Percentiles rank a stretch among this genome's conserved stretches.
phyloP scores from a whole-genome alignment of 148 eudicot genomes.

The Dysphania ambrosioides region DNA sequence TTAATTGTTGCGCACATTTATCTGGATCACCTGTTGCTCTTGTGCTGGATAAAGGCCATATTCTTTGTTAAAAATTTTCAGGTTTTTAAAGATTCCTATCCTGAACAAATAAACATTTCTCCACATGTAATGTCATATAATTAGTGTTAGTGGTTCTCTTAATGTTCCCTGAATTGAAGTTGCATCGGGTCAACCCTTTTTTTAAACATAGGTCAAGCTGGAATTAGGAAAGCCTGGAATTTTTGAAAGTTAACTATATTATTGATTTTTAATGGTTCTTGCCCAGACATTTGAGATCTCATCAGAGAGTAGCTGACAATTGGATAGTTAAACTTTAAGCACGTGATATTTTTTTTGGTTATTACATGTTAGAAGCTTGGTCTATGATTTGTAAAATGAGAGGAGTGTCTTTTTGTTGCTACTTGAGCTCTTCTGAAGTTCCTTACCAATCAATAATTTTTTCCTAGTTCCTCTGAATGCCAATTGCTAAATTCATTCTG shows the following conservation, averaged over 20 bases:
- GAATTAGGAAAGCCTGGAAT: neutral
- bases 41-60: neutral
- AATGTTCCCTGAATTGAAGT: neutral
- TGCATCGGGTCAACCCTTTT: neutral
- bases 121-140: too few relatives aligned
- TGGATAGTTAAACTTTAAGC: neutral
- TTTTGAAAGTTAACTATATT: neutral
- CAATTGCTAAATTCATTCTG: conserved; percentile 29
- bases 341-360: neutral
- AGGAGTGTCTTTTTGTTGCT: neutral
- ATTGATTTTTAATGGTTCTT: too few relatives aligned
- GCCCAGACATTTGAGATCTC: too few relatives aligned
- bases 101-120: neutral
- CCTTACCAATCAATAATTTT: neutral
- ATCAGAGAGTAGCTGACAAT: neutral
- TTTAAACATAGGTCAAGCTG: neutral
- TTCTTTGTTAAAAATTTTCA: neutral
- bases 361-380: neutral
- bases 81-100: neutral
- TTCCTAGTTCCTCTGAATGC: conserved; percentile 15
- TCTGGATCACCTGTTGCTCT: too few relatives aligned
- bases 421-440: neutral
- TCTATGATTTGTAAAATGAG: neutral
- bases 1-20: too few relatives aligned
- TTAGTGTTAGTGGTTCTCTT: neutral